Evolutionary conservation across 345 rosid genomes (phyloP).

Genomic region (Eucalyptus camaldulensis): DNA sequence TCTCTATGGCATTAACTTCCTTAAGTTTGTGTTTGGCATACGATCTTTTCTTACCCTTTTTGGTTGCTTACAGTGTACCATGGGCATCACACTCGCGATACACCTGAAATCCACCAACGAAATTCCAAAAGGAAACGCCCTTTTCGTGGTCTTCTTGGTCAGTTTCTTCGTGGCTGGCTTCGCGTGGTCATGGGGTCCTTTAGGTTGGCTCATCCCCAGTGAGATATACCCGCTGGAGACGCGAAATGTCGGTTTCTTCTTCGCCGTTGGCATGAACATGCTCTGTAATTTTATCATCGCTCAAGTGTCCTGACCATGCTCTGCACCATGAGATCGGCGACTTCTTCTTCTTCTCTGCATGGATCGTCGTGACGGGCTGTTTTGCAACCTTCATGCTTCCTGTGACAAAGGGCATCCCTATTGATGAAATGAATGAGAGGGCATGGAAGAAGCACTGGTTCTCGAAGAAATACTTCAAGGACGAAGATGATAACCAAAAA

Average conservation of each 20-base stretch:
- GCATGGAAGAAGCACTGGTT: constrained; percentile 41
- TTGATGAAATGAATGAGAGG: constrained; percentile 49
- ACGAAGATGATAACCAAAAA: not conserved
- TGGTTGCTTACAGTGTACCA: constrained; percentile 2
- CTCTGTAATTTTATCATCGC: constrained; percentile 74
- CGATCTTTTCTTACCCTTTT: not conserved
- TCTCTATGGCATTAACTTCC: not conserved
- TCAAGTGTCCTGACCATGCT: constrained; percentile 72
- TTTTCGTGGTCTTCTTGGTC: constrained; percentile 28
- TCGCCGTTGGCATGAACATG: constrained; percentile 68
- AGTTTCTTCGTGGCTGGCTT: constrained; percentile 48
- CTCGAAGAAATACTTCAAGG: constrained; percentile 28
- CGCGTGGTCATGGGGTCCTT: constrained; percentile 86
- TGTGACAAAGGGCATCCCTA: constrained; percentile 54
- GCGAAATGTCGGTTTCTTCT: constrained; percentile 42
- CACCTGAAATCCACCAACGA: constrained; percentile 19
- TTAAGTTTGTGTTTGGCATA: not conserved
- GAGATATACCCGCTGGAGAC: constrained; percentile 71
- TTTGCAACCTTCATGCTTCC: constrained; percentile 45
- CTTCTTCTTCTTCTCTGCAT: constrained; percentile 56
- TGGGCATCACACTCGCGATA: constrained; percentile 28
- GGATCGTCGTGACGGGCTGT: constrained; percentile 51
- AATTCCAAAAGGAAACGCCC: constrained; percentile 15
- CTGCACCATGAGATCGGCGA: constrained; percentile 37
- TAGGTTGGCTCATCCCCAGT: constrained; percentile 78